These are phyloP conservation scores for Casuarina cunninghamiana DNA, from an alignment of 306 rosid species.

Conservation along the genomic window DNA sequence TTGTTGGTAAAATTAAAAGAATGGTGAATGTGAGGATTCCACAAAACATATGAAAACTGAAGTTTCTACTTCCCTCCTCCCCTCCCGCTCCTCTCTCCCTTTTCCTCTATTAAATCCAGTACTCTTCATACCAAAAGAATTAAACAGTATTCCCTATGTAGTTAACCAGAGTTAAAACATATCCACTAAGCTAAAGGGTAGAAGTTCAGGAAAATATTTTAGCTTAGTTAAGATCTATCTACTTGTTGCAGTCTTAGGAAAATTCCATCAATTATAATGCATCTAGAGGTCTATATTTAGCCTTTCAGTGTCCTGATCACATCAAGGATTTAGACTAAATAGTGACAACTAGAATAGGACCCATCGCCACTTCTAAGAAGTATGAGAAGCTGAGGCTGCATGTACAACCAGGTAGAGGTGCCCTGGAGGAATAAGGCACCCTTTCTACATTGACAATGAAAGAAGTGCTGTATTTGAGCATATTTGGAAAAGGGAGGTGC, in stretches of 20 bases:
- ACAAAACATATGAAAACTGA: background rate
- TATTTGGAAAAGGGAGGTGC: background rate
- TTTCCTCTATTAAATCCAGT: background rate
- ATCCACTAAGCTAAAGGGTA: background rate
- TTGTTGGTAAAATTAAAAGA: background rate
- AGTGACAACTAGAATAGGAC: background rate
- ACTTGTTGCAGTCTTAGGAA: background rate
- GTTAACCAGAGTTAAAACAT: background rate
- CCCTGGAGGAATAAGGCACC: background rate
- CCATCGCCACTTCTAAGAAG: background rate
- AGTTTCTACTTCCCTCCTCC: background rate
- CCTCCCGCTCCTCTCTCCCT: background rate
- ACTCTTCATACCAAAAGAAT: background rate
- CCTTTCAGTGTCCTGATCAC: background rate
- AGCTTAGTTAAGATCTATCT: background rate
- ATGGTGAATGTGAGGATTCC: background rate
- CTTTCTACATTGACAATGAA: background rate
- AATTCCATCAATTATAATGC: background rate
- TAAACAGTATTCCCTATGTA: background rate
- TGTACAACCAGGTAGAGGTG: background rate
- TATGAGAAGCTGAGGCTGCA: conserved; percentile 2
- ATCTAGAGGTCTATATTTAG: background rate
- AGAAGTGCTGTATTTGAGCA: background rate
- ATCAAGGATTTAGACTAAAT: background rate
- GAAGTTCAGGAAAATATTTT: background rate